Evolutionary conservation across 495 filamentous ascomycete genomes (phyloP).

Genomic region (Bryoglossum gracile): DNA sequence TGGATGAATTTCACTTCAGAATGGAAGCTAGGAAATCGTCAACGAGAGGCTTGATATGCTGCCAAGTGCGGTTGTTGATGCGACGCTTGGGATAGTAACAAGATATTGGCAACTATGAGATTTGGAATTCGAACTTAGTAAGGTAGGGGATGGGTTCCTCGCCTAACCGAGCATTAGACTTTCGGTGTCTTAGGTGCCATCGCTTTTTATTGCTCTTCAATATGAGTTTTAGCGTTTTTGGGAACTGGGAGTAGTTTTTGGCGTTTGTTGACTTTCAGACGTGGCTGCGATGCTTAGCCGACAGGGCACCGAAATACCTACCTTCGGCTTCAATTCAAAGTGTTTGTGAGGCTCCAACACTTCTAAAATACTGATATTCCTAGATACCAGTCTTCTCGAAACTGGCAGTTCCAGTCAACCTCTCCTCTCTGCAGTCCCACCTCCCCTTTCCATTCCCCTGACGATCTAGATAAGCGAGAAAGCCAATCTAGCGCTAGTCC

Average conservation of each 20-base stretch:
- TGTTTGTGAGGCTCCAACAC: no score
- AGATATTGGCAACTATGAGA: conserved; percentile 9
- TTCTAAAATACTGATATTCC: no score
- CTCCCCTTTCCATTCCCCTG: no score
- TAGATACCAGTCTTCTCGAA: no score
- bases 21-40: conserved; percentile 11
- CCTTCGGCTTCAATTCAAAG: no score
- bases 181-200: neutral
- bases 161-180: neutral
- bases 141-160: neutral
- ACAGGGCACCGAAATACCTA: no score
- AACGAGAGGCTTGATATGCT: conserved; percentile 8
- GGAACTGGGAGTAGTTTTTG: no score
- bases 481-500: neutral
- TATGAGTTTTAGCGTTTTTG: no score
- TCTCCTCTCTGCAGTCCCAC: no score
- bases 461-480: neutral
- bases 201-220: conserved; percentile 4
- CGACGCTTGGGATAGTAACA: conserved; percentile 4
- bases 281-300: no score
- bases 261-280: no score
- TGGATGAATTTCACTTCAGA: conserved; percentile 7
- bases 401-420: no score
- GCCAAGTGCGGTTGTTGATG: conserved; percentile 5
- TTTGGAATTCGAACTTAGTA: neutral